A percentile compares a stretch with the other conserved stretches of the same genome.
phyloP scores from a whole-genome alignment of 805 yeast genomes.

The Cyberlindnera petersonii region DNA sequence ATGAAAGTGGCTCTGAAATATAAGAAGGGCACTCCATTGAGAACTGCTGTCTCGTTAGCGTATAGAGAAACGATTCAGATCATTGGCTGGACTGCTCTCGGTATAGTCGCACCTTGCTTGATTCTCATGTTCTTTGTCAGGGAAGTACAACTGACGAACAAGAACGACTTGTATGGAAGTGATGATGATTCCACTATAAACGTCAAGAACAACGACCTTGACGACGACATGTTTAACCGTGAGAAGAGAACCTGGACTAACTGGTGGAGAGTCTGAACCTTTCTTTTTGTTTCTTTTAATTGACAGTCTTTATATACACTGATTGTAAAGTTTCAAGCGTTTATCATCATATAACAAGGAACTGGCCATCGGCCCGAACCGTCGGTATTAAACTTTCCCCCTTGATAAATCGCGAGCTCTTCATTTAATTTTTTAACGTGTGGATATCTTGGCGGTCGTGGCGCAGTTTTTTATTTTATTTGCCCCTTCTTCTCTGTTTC shows the following conservation, averaged over 20 bases:
- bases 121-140: slow-evolving; percentile 27
- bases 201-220: neutral
- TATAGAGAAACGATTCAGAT: slow-evolving; percentile 30
- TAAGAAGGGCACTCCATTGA: slow-evolving; percentile 24
- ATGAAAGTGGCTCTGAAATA: slow-evolving; percentile 24
- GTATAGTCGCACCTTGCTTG: slow-evolving; percentile 27
- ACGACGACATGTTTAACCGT: neutral
- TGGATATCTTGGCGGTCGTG: too few species aligned
- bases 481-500: too few species aligned
- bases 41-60: slow-evolving; percentile 29
- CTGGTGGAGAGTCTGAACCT: slow-evolving; percentile 8
- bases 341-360: too few species aligned
- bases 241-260: slow-evolving; percentile 15
- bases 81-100: slow-evolving; percentile 29
- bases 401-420: too few species aligned
- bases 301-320: too few species aligned
- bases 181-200: slow-evolving; percentile 12
- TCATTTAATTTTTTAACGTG: too few species aligned
- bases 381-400: too few species aligned
- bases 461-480: too few species aligned
- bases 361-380: too few species aligned
- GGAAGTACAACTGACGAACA: slow-evolving; percentile 24
- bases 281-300: too few species aligned
- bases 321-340: too few species aligned
- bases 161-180: slow-evolving; percentile 19